phyloP scores from a whole-genome alignment of 345 rosid species.

The Melaleuca alternifolia region DNA sequence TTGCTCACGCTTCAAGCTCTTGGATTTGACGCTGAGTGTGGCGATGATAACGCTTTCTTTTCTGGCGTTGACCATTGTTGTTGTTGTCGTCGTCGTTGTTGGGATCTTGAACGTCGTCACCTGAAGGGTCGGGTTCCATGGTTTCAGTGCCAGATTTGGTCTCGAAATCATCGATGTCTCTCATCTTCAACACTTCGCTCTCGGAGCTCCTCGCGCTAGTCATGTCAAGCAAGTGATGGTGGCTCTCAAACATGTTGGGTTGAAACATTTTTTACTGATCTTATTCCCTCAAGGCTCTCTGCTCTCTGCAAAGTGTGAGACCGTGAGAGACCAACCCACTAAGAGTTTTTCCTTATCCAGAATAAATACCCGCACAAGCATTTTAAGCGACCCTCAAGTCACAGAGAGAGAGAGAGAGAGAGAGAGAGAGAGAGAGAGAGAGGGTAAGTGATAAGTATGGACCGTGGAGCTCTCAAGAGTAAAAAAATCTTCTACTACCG shows the following conservation, averaged over 20 bases:
- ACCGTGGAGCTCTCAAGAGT: not conserved
- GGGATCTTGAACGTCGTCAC: conserved; percentile 76
- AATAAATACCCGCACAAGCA: not conserved
- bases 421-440: fast-evolving
- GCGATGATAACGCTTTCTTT: conserved; percentile 85
- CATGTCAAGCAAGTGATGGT: conserved; percentile 57
- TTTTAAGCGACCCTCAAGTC: not conserved
- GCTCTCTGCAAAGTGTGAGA: not conserved
- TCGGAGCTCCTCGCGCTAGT: conserved; percentile 38
- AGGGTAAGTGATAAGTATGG: not conserved
- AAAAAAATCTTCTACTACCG: not conserved
- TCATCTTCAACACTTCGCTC: conserved; percentile 41
- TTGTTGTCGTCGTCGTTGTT: not conserved
- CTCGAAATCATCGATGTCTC: conserved; percentile 64
- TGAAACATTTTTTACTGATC: conserved; percentile 45
- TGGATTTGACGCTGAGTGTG: conserved; percentile 95
- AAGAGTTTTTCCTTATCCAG: not conserved
- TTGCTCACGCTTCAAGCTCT: conserved; percentile 82
- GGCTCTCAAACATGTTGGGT: conserved; percentile 62
- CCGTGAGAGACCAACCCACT: not conserved
- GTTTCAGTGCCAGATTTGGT: conserved; percentile 69
- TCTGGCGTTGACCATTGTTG: conserved; percentile 29
- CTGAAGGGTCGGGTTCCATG: conserved; percentile 39
- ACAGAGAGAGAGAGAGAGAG: not conserved
- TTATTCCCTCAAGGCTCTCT: not conserved